Evolutionary conservation across 768 basidiomycete species (phyloP), one percentile per base, ranked within the genome.

Genomic region (Pulveroboletus frians): DNA sequence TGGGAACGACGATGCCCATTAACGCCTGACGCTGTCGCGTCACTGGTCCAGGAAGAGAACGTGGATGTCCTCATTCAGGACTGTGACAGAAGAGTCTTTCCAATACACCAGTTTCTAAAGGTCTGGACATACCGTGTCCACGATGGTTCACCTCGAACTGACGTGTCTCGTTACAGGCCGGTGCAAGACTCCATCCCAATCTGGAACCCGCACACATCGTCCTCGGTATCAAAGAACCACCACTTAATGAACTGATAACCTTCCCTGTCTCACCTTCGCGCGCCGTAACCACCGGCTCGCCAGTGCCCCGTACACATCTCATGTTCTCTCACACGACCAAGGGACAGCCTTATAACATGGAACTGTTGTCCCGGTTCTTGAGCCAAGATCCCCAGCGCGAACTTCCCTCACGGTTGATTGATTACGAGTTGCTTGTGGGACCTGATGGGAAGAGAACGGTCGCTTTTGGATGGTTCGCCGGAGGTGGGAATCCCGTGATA

Each of bases 271-370:
- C 60, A 17, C 64, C 69, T 31, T 64, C 29, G 14, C 46, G 36
- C 23, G 17, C 38, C 39, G 57, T 60, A 10, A 40, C 43, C 23
- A 34, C 52, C 49, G 48, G 39, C 47, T 52, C 49, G 35, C 55
- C 56, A 3, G 62, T 71, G 31, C 68, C 77, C 10, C 79, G 86
- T 29, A 92, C 85, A 1, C 85, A 93, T 57, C 68, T 94, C 47
- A 92, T 93, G 84, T 95, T 96, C 76, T 92, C 88, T 27, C 92
- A 94, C 63, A 94, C 92, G 0, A 79, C 80, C 47, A 95, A 94
- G 66, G 88, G 88, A 0, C 89, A 95, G 66, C 66, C 73, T 6
- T 94, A 94, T 68, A 96, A 95, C 59, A 88, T 85, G 61, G 79
- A 83, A 0, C 70, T 96, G 0, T 74, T 96, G 3, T 73, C 83